These are phyloP conservation scores for Aureobasidium vineae DNA, from an alignment of 2,329 filamentous ascomycete genomes.

Conservation along the genomic window DNA sequence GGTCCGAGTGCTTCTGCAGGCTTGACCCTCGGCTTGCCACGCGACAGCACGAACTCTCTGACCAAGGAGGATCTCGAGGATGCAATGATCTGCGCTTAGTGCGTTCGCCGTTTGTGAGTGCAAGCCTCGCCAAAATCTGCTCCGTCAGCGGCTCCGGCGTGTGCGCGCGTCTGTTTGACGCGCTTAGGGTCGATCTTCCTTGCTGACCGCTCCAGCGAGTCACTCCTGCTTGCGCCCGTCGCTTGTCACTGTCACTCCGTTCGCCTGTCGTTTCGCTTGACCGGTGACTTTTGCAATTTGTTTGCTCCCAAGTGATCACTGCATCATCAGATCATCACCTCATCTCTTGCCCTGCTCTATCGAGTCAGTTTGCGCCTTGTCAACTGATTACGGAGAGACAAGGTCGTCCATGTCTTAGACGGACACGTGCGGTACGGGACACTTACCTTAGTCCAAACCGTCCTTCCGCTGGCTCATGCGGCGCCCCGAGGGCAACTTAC, in stretches of 20 bases:
- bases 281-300: slow-evolving; percentile 15
- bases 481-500: slow-evolving; percentile 11
- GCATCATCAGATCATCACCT: not conserved
- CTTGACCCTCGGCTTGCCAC: slow-evolving; percentile 24
- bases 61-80: slow-evolving; percentile 23
- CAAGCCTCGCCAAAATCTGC: slow-evolving; percentile 19
- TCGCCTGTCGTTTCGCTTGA: slow-evolving; percentile 18
- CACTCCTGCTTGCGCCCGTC: not conserved
- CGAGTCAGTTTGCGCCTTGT: slow-evolving; percentile 20
- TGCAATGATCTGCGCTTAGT: slow-evolving; percentile 26
- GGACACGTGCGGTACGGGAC: slow-evolving; percentile 22
- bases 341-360: not conserved
- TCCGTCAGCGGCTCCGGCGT: slow-evolving; percentile 22
- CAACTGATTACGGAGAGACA: slow-evolving; percentile 7
- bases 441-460: slow-evolving; percentile 22
- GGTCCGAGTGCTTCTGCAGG: slow-evolving; percentile 21
- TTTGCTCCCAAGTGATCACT: not conserved
- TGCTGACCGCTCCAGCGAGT: slow-evolving; percentile 20
- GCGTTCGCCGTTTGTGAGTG: slow-evolving; percentile 23
- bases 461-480: slow-evolving; percentile 21
- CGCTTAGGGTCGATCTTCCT: slow-evolving; percentile 20
- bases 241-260: slow-evolving; percentile 16
- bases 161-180: slow-evolving; percentile 26
- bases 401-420: slow-evolving; percentile 12
- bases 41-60: slow-evolving; percentile 23